Evolutionary conservation across 78 protist genomes (phyloP).

Genomic region (Capsaspora owczarzaki): DNA sequence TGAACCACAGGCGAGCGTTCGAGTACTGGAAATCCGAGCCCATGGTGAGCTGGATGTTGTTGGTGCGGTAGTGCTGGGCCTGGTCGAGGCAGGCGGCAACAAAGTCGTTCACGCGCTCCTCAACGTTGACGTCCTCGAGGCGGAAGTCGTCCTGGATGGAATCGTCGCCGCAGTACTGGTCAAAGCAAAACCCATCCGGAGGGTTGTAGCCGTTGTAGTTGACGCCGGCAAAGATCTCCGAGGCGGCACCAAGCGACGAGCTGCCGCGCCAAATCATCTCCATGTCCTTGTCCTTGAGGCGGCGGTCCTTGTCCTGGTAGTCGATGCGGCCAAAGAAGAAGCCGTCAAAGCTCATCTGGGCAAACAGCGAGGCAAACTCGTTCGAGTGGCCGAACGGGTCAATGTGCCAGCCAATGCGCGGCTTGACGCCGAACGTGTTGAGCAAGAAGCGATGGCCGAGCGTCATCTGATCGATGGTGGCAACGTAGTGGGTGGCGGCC

Average conservation of each 20-base stretch:
- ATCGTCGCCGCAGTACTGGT: slow-evolving; percentile 20
- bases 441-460: slow-evolving; percentile 6
- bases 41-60: slow-evolving; percentile 56
- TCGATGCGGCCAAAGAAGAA: slow-evolving; percentile 80
- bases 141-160: slow-evolving; percentile 49
- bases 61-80: slow-evolving; percentile 37
- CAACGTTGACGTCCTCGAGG: slow-evolving; percentile 21
- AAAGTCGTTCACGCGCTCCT: slow-evolving; percentile 14
- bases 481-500: slow-evolving; percentile 71
- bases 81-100: slow-evolving; percentile 34
- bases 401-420: slow-evolving; percentile 29
- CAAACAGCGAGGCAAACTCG: slow-evolving; percentile 58
- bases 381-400: slow-evolving; percentile 88
- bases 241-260: background rate
- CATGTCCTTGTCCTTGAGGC: slow-evolving; percentile 32
- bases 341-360: slow-evolving; percentile 60
- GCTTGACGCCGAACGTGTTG: background rate
- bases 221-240: slow-evolving; percentile 47
- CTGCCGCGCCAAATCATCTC: slow-evolving; percentile 18
- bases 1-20: slow-evolving; percentile 48
- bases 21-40: slow-evolving; percentile 75
- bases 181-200: slow-evolving; percentile 50
- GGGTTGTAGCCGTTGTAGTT: slow-evolving; percentile 41
- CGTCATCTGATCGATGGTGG: slow-evolving; percentile 31
- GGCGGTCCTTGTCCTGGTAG: slow-evolving; percentile 42